phyloP scores from a whole-genome alignment of 805 yeast species.

The Kuraishia molischiana region DNA sequence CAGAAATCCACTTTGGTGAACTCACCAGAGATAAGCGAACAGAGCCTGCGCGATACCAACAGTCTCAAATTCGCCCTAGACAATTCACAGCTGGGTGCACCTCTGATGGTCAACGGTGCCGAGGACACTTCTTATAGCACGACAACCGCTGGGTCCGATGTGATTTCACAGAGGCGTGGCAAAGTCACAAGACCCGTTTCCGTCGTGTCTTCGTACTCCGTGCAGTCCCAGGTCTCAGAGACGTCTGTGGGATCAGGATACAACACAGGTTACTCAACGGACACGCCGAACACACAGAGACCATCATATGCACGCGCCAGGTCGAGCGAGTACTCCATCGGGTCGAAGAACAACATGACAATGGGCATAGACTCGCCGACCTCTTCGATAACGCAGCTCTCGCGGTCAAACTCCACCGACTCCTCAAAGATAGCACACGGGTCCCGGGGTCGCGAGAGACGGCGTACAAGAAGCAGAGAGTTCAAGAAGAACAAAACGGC shows the following conservation, averaged over 20 bases:
- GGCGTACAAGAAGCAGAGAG: background rate
- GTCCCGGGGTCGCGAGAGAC: background rate
- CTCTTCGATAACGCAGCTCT: constrained; percentile 21
- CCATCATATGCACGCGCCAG: constrained; percentile 18
- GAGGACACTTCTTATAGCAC: no score
- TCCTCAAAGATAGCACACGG: constrained; percentile 9
- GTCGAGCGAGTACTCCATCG: constrained; percentile 21
- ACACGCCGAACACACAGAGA: constrained; percentile 8
- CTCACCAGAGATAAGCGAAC: no score
- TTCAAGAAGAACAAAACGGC: no score
- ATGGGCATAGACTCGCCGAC: constrained; percentile 17
- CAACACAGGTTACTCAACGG: constrained; percentile 25
- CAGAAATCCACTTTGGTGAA: background rate
- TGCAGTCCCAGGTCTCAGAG: constrained; percentile 39
- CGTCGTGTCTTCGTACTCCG: constrained; percentile 38
- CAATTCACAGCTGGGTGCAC: background rate
- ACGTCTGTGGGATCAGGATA: constrained; percentile 34
- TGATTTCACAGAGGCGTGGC: no score
- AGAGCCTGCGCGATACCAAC: no score
- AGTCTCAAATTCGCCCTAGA: no score
- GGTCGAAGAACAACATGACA: constrained; percentile 6
- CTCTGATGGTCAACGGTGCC: background rate
- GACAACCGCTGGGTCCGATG: no score
- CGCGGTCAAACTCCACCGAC: constrained; percentile 25
- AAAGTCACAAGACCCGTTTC: constrained; percentile 42